Evolutionary conservation across 106 monocot genomes (phyloP).

Genomic region (Dioscorea dumetorum): DNA sequence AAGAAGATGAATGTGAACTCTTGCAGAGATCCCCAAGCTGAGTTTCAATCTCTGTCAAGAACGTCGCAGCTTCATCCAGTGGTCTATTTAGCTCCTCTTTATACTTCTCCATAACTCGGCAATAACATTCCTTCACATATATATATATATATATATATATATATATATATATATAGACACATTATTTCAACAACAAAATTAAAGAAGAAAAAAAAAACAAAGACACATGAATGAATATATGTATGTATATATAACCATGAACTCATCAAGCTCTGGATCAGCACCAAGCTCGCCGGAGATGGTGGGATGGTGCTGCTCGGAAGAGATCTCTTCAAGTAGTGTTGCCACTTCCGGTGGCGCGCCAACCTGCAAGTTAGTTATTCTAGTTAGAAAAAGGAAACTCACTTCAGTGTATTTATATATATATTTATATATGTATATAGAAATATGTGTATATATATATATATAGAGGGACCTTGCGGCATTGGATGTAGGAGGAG

Average conservation of each 20-base stretch:
- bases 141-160: no score
- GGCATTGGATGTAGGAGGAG: conserved; percentile 85
- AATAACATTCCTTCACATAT: conserved; percentile 39
- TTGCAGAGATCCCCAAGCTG: conserved; percentile 57
- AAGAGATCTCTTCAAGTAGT: conserved; percentile 69
- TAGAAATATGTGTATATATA: background rate
- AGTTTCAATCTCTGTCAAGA: conserved; percentile 42
- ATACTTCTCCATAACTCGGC: conserved; percentile 37
- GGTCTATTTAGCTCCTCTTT: conserved; percentile 60
- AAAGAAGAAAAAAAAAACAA: conserved; percentile 1
- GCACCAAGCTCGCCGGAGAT: conserved; percentile 30
- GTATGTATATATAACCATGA: conserved; percentile 51
- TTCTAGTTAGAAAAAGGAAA: background rate
- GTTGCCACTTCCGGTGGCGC: conserved; percentile 77
- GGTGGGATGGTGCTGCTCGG: conserved; percentile 11
- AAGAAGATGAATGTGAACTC: conserved; percentile 7
- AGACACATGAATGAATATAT: background rate
- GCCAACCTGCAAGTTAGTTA: conserved; percentile 51
- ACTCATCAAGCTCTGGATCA: conserved; percentile 95
- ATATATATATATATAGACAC: no score
- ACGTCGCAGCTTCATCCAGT: conserved; percentile 50
- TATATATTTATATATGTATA: background rate
- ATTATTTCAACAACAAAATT: background rate
- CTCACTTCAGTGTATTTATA: background rate
- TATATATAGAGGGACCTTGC: conserved; percentile 37